Evolutionary conservation across 768 basidiomycete genomes (phyloP).

Genomic region (Steccherinum ochraceum): DNA sequence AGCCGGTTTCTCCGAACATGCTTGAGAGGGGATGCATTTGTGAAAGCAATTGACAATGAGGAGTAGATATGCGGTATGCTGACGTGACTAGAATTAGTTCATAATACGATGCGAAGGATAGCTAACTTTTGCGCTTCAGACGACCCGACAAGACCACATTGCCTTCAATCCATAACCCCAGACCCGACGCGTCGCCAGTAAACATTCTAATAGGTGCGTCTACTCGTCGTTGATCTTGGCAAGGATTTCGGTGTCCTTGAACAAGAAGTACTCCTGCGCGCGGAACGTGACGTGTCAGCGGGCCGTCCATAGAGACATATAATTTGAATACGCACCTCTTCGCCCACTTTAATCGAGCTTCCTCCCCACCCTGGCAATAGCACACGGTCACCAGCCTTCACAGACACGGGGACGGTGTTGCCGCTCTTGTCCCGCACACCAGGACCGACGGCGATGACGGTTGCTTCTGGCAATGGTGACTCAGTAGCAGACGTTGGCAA

Average conservation of each 20-base stretch:
- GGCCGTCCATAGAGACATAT: not conserved
- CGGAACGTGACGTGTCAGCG: constrained; percentile 3
- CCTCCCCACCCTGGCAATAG: constrained; percentile 97
- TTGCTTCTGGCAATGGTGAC: constrained; percentile 91
- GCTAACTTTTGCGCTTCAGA: constrained; percentile 9
- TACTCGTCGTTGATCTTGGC: constrained; percentile 87
- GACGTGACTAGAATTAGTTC: constrained; percentile 11
- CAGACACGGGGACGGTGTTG: constrained; percentile 59
- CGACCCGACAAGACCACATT: constrained; percentile 2
- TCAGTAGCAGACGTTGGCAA: constrained; percentile 85
- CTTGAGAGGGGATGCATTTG: not conserved
- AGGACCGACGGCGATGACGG: constrained; percentile 92
- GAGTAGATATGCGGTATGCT: not conserved
- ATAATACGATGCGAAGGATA: constrained; percentile 10
- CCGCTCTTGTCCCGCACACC: constrained; percentile 92
- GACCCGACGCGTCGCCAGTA: too few relatives aligned
- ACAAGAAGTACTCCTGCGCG: constrained; percentile 84
- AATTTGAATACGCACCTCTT: constrained; percentile 63
- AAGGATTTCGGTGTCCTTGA: constrained; percentile 92
- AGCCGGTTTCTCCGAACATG: too few relatives aligned
- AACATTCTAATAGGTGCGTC: too few relatives aligned
- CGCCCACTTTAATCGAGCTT: constrained; percentile 91
- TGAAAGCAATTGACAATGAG: not conserved
- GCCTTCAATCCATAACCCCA: too few relatives aligned
- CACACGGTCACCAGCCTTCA: constrained; percentile 88